Evolutionary conservation across 2,329 filamentous ascomycete species (phyloP), one percentile per base, ranked within the genome.

Genomic region (Fonsecaea multimorphosa): DNA sequence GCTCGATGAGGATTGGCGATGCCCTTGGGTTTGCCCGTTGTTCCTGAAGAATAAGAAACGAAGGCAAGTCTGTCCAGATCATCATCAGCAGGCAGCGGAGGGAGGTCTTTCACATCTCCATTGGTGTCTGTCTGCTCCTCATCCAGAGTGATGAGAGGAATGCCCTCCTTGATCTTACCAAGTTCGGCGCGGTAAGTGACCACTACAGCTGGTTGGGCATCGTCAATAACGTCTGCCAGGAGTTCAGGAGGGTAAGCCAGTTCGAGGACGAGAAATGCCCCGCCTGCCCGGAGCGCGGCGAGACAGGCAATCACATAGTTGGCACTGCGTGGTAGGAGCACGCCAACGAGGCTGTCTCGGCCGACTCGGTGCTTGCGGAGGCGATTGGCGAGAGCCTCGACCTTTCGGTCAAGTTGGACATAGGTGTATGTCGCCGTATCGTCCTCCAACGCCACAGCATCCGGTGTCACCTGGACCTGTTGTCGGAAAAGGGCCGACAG

Each of bases 261-360:
- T 78, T 94, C 91, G 2, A 94, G 85, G 1, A 93, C 91, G 4
- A 94, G 82, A 74, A 93, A 94, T 1, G 91, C 91, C 61, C 91
- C 91, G 58, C 91, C 91, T 1, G 91, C 91, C 65, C 89, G 87
- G 44, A 93, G 84, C n/a, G 89, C 87, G 29, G 91, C 91, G 59
- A 94, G 81, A 74, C 89, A 92, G 16, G 90, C 88, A 76, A 93
- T 88, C 67, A 94, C 89, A 77, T 93, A 92, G 78, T 92, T 85
- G 56, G 90, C 89, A 75, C 89, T 91, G 61, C 91, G 87, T 63
- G 87, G 88, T 74, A 93, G 84, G 59, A 93, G 83, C 49, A 94
- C 87, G 60, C 91, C 91, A 34, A 93, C 91, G 19, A 92, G 83
- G 70, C 83, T 84, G 76, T 94, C 90, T 65, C 90, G 88, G 63